phyloP scores from a whole-genome alignment of 768 basidiomycete genomes.

The Lentinus tigrinus region DNA sequence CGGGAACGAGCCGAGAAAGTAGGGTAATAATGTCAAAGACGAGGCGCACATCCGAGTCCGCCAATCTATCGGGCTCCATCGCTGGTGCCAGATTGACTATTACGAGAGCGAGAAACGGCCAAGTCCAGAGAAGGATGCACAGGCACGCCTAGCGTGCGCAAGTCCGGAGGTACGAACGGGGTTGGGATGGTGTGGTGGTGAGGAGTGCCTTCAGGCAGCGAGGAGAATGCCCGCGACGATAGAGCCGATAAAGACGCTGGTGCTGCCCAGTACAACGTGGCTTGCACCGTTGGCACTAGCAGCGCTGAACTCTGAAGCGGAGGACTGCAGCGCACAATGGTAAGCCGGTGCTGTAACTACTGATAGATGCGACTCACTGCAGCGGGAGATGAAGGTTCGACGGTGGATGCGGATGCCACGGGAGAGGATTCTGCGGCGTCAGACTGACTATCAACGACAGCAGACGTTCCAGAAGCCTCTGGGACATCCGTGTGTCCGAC shows the following conservation, averaged over 20 bases:
- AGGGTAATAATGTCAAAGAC: slow-evolving; percentile 1
- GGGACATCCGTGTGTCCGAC: not conserved
- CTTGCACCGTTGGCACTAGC: slow-evolving; percentile 4
- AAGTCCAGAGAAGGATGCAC: not conserved
- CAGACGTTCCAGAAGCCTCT: no score
- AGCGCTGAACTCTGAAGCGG: not conserved
- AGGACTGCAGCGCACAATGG: not conserved
- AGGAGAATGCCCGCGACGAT: slow-evolving; percentile 2
- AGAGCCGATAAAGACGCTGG: slow-evolving; percentile 1
- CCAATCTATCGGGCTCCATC: not conserved
- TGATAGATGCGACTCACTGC: not conserved
- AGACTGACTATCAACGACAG: not conserved
- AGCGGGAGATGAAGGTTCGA: not conserved
- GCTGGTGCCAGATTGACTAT: not conserved
- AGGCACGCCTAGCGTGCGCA: slow-evolving; percentile 9
- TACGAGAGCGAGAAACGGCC: not conserved
- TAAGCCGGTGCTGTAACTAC: not conserved
- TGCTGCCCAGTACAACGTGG: not conserved
- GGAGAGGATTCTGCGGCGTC: not conserved
- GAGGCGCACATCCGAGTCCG: not conserved
- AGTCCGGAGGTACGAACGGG: not conserved
- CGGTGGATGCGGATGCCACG: not conserved
- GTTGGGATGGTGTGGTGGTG: not conserved
- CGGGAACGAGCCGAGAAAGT: not conserved
- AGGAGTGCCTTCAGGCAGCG: not conserved